These are phyloP conservation scores for Sequoia sempervirens DNA, from an alignment of 75 land plant genomes.

Conservation along the genomic window DNA sequence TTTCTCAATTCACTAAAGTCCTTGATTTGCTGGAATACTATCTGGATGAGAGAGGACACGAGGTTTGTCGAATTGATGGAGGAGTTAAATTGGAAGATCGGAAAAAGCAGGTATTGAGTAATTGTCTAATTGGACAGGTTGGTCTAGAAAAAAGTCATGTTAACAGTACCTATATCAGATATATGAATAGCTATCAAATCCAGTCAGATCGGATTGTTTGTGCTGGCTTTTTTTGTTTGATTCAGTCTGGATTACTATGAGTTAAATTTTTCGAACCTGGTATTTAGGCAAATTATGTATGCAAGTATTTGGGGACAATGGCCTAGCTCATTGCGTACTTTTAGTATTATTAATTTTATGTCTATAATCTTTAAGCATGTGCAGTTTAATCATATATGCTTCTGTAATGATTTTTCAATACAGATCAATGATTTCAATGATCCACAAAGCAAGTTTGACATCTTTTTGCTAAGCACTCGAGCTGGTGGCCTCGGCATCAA, in stretches of 20 bases:
- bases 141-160: background rate
- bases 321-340: background rate
- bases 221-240: too few species aligned
- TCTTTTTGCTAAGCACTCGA: conserved; percentile 83
- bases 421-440: conserved; percentile 84
- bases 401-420: background rate
- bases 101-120: conserved; percentile 51
- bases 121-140: background rate
- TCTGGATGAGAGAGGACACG: conserved; percentile 62
- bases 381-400: background rate
- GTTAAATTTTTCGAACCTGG: too few species aligned
- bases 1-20: conserved; percentile 87
- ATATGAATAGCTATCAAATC: too few species aligned
- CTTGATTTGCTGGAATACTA: conserved; percentile 87
- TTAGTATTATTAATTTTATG: background rate
- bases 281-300: background rate
- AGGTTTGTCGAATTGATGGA: conserved; percentile 89
- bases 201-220: too few species aligned
- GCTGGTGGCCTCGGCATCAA: conserved; percentile 97
- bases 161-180: background rate
- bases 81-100: conserved; percentile 57
- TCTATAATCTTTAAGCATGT: conserved; percentile 1
- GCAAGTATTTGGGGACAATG: background rate
- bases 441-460: conserved; percentile 32
- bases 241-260: too few species aligned